These are phyloP conservation scores for Ophiocordyceps sinensis DNA, from an alignment of 2,329 filamentous ascomycete species.

Conservation along the genomic window DNA sequence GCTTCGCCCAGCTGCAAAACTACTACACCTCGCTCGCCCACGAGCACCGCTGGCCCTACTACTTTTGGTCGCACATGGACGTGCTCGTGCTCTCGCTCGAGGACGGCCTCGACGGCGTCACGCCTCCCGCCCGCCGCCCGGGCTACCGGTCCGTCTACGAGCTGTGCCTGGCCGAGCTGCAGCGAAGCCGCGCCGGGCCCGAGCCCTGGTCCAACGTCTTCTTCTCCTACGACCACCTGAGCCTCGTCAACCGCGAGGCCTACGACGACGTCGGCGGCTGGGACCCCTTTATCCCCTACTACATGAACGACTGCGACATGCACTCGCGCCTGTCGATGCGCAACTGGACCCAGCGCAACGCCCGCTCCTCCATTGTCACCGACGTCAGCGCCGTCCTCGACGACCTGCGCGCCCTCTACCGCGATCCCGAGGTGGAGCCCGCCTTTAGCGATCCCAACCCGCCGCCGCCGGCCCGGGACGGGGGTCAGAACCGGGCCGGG, in stretches of 20 bases:
- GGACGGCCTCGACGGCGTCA: conserved; percentile 18
- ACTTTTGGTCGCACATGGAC: conserved; percentile 45
- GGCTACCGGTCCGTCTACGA: conserved; percentile 28
- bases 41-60: conserved; percentile 28
- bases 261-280: conserved; percentile 37
- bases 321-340: conserved; percentile 32
- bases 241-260: conserved; percentile 38
- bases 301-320: conserved; percentile 43
- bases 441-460: conserved; percentile 23
- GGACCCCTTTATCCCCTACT: conserved; percentile 44
- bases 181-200: conserved; percentile 13
- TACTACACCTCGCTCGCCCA: conserved; percentile 33
- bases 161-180: conserved; percentile 21
- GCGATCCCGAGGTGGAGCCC: conserved; percentile 21
- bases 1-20: conserved; percentile 41
- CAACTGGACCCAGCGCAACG: conserved; percentile 25
- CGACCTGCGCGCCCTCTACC: conserved; percentile 30
- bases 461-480: conserved; percentile 10
- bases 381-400: conserved; percentile 30
- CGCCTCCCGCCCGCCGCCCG: conserved; percentile 15
- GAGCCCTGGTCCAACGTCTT: conserved; percentile 36
- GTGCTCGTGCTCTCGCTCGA: conserved; percentile 29
- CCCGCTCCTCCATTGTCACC: conserved; percentile 25
- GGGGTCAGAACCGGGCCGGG: too few relatives aligned
- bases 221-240: conserved; percentile 43